Base-by-base conservation (phyloP, 805 yeast species). In the Candida maltosa region DNA sequence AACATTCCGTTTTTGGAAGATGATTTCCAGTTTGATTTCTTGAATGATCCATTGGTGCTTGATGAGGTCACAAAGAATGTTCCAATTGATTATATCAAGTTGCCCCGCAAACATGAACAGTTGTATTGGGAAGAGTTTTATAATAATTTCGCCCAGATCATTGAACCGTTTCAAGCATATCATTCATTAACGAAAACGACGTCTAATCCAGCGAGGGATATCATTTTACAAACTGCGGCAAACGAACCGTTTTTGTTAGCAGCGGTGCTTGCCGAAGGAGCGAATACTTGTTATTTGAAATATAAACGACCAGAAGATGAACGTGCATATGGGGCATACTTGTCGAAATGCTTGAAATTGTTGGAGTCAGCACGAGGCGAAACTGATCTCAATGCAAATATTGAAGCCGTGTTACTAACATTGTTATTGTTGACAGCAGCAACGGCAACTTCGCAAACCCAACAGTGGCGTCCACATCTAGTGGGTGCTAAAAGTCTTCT, bases 191-290 rank as follows among this genome's bases (percentile, higher is more conserved):
- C 40, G 9, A 47, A 52, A 17, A 23, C 49, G 2, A 52, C 58
- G 31, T 52, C 50, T 44, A 62, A 65, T 37, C 87, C 89, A 0
- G 70, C 78, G 2, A 56, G 87, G 37, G 87, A 81, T 46, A 72
- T 82, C 5, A 52, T 82, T 6, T 51, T 83, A 16, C 65, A 72
- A 19, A 75, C 76, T 52, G 85, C 87, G 0, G 62, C 70, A 24
- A 67, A 69, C 11, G 83, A 78, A 45, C 66, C 81, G 1, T 80
- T 78, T 47, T 52, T 83, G 12, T 58, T 82, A 33, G 80, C 84
- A 10, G 85, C 87, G 0, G 70, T 82, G 3, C 52, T 83, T 27
- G 83, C 88, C 0, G 80, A 80, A 38, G 89, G 89, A 12, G 87
- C 89, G 0, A 63, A 77, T 26, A 65, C 74, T 3, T 57, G 72